These are phyloP conservation scores for Phytophthora podocarpi DNA, from an alignment of 352 stramenopile species.

Conservation along the genomic window DNA sequence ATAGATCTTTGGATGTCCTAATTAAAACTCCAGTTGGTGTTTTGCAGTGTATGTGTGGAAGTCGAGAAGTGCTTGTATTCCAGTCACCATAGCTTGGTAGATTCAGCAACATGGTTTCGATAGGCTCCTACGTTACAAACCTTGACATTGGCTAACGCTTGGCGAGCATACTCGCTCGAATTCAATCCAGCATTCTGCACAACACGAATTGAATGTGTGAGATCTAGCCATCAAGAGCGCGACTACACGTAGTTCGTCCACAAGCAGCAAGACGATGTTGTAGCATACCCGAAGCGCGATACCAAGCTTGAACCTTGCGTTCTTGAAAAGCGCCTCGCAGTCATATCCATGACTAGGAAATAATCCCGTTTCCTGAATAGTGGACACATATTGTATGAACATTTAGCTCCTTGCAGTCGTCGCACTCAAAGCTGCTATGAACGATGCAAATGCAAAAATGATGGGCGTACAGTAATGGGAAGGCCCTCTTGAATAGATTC, in stretches of 20 bases:
- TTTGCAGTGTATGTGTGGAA: no score
- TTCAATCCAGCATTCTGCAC: slow-evolving; percentile 64
- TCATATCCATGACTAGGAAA: slow-evolving; percentile 81
- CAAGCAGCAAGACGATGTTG: not conserved
- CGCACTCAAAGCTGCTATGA: no score
- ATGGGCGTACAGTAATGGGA: slow-evolving; percentile 55
- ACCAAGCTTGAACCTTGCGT: slow-evolving; percentile 81
- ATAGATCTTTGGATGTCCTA: no score
- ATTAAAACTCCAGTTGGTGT: no score
- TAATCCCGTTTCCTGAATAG: slow-evolving; percentile 73
- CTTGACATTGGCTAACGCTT: slow-evolving; percentile 72
- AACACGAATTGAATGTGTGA: no score
- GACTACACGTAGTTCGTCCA: no score
- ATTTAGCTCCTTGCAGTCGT: no score
- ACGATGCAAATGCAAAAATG: no score
- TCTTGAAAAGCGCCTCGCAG: slow-evolving; percentile 79
- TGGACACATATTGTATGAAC: no score
- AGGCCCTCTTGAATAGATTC: slow-evolving; percentile 63
- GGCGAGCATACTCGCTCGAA: slow-evolving; percentile 65
- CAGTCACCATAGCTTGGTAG: slow-evolving; percentile 72
- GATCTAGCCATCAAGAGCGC: not conserved
- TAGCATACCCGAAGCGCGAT: slow-evolving; percentile 61
- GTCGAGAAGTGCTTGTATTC: no score
- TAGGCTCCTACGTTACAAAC: slow-evolving; percentile 76
- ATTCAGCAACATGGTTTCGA: slow-evolving; percentile 55